A percentile compares a stretch with the other conserved stretches of the same genome.
Evolutionary conservation across 2,329 filamentous ascomycete genomes (phyloP).

Genomic region (Cytospora piceicola): DNA sequence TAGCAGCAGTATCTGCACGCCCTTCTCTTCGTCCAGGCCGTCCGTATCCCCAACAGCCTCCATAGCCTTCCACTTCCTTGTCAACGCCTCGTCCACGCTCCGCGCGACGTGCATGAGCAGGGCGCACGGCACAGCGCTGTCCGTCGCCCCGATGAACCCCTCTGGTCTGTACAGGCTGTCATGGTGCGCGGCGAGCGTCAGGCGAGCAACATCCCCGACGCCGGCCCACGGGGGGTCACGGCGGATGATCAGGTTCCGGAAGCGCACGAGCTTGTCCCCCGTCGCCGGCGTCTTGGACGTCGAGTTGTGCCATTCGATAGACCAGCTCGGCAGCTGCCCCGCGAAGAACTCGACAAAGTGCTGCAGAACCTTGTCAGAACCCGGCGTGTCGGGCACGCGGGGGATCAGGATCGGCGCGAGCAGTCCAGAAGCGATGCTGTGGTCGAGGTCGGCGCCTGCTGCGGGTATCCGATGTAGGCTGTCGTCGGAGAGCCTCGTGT

Average conservation of each 20-base stretch:
- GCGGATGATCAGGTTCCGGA: constrained; percentile 76
- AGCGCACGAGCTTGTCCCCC: constrained; percentile 66
- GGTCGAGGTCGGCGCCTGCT: constrained; percentile 69
- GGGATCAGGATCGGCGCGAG: constrained; percentile 77
- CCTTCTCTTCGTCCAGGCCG: constrained; percentile 67
- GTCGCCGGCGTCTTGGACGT: constrained; percentile 70
- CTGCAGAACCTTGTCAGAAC: constrained; percentile 66
- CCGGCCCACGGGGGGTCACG: constrained; percentile 78
- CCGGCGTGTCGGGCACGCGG: constrained; percentile 74
- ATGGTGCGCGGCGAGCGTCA: constrained; percentile 84
- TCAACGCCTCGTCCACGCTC: constrained; percentile 71
- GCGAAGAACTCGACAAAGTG: constrained; percentile 76
- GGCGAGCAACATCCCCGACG: constrained; percentile 69
- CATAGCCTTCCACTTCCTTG: constrained; percentile 75
- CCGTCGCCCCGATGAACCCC: constrained; percentile 82
- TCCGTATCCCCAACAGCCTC: constrained; percentile 55
- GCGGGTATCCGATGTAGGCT: constrained; percentile 54
- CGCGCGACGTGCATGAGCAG: constrained; percentile 80
- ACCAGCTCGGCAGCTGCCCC: constrained; percentile 70
- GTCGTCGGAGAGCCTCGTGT: constrained; percentile 36
- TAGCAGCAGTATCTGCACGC: constrained; percentile 77
- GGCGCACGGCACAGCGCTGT: constrained; percentile 82
- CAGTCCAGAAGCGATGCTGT: constrained; percentile 62
- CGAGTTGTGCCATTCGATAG: constrained; percentile 73
- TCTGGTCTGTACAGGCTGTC: constrained; percentile 73